Base-by-base conservation (phyloP, 495 filamentous ascomycete genomes). In the Terfezia claveryi region DNA sequence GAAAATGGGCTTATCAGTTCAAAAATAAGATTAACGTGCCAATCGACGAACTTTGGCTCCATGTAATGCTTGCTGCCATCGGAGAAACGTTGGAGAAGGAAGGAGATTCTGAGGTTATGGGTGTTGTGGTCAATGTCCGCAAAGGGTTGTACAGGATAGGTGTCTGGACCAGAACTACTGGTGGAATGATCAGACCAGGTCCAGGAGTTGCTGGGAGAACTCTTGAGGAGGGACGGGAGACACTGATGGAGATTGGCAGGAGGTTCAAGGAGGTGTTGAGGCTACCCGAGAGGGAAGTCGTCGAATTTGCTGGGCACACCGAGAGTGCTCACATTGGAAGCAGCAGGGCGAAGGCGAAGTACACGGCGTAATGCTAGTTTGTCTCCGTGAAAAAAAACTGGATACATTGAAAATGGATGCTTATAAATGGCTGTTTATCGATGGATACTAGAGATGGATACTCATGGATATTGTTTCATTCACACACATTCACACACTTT, bases 141-240 rank as follows among this genome's bases (percentile, higher is more conserved):
- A 95, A 93, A 73, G 89, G 82, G 37, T 95, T 96, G 77, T 99
- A 83, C 76, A 85, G 91, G 69, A 81, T 99, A 58, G 87, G 88
- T 59, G 67, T 86, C 44, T 66, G 63, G 63, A 66, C 63, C 12
- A 62, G 59, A 38, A 63, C 63, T 36, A 59, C 58, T 27, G 62
- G 62, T 8, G 58, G 55, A 8, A 23, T 23, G 11, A 51, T 51
- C 10, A 16, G 50, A 12, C 57, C 56, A 11, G 56, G 51, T 17
- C 56, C 51, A 32, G 56, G 38, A 20, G 55, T 57, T 16, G 56
- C 59, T 4, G 52, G 41, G 6, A 51, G 50, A 51, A 10, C 50
- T 5, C n/a, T 23, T 51, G 50, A 51, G n/a, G 50, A 51, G 27
- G 51, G 53, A 5, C 82, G 79, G 72, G 84, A 89, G 51, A 72